A percentile compares a stretch with the other conserved stretches of the same genome.
Conservation (phyloP, 306 rosid species). For the Trifolium repens region DNA sequence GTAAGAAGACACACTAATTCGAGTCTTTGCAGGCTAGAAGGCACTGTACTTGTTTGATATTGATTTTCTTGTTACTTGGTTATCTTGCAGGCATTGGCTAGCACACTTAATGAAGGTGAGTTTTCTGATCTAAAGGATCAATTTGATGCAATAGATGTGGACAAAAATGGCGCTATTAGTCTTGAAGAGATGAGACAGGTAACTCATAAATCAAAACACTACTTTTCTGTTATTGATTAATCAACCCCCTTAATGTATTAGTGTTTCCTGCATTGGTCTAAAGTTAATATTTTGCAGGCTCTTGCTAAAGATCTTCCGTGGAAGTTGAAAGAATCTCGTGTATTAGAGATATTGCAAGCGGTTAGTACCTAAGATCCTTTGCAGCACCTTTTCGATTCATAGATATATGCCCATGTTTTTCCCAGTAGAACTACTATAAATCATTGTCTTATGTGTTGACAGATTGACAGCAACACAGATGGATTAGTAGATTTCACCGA, state of each 20-base stretch:
- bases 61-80: slow-evolving; percentile 36
- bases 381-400: not conserved
- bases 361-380: slow-evolving; percentile 58
- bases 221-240: slow-evolving; percentile 11
- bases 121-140: slow-evolving; percentile 91
- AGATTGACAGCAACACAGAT: slow-evolving; percentile 97
- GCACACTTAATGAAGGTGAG: slow-evolving; percentile 90
- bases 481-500: slow-evolving; percentile 96
- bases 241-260: slow-evolving; percentile 17
- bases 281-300: slow-evolving; percentile 68
- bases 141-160: slow-evolving; percentile 97
- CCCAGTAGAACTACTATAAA: not conserved
- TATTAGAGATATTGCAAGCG: slow-evolving; percentile 88
- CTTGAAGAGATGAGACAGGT: slow-evolving; percentile 99
- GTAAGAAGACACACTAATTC: slow-evolving; percentile 52
- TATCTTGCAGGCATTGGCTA: slow-evolving; percentile 85
- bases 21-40: slow-evolving; percentile 33
- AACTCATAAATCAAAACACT: slow-evolving; percentile 30
- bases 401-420: not conserved
- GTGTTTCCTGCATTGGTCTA: slow-evolving; percentile 42
- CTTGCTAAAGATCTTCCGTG: slow-evolving; percentile 99
- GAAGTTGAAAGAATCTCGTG: slow-evolving; percentile 92
- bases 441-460: slow-evolving; percentile 39
- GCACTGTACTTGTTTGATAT: slow-evolving; percentile 27
- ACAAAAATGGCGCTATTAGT: slow-evolving; percentile 93